Percentiles rank a stretch among this genome's conserved stretches.
Conservation (phyloP, 75 land plant species). For the Gnetum montanum region DNA sequence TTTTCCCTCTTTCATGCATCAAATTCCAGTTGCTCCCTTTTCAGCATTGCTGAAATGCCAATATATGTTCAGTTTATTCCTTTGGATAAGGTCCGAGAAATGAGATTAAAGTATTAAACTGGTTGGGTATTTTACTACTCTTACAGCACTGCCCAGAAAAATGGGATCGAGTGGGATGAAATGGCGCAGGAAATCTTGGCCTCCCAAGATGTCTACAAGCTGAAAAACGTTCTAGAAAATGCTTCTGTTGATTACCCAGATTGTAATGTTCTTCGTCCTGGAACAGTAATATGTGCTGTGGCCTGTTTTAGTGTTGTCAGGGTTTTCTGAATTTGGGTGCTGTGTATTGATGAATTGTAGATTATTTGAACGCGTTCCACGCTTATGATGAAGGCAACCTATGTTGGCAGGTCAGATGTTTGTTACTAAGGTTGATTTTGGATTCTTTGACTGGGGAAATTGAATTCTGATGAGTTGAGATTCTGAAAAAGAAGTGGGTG, state of each 20-base stretch:
- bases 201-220: conserved; percentile 75
- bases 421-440: neutral
- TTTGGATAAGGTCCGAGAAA: neutral
- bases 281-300: neutral
- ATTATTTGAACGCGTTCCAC: conserved; percentile 87
- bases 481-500: neutral
- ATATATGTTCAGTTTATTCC: neutral
- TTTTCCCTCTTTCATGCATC: neutral
- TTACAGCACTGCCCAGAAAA: conserved; percentile 86
- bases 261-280: conserved; percentile 30
- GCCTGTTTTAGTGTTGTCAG: neutral
- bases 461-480: neutral
- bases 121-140: neutral
- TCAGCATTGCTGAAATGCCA: neutral
- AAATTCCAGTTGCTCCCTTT: neutral
- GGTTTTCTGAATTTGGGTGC: neutral
- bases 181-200: conserved; percentile 62
- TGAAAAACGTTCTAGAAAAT: conserved; percentile 52
- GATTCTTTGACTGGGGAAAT: neutral
- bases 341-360: conserved; percentile 16
- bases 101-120: neutral
- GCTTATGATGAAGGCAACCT: conserved; percentile 86
- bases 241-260: conserved; percentile 72
- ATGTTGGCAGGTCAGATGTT: conserved; percentile 88
- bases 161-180: conserved; percentile 71